Base-by-base conservation (phyloP, 75 land plant species). In the Adiantum capillusveneris region DNA sequence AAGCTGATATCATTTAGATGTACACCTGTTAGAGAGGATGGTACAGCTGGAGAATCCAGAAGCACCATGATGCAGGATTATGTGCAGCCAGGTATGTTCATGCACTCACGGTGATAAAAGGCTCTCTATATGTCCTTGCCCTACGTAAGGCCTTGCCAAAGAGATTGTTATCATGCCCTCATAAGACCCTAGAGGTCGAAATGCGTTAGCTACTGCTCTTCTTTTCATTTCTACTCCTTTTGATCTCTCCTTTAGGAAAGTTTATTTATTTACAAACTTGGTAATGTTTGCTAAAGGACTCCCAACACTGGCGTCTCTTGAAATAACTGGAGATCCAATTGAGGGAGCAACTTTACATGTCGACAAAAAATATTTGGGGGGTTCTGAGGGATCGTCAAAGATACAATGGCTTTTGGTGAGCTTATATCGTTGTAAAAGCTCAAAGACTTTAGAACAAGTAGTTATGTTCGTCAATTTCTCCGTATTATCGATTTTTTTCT, bases 351-450 rank as follows among this genome's bases (percentile, higher is more conserved):
- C 63, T 44, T 65, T 93, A 7, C 46, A 63, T 44, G 81, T 79
- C 25, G 86, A 83, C n/a, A 93, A 83, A 69, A 81, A 78, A 56
- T 93, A 93, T 30, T 93, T 95, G 88, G 98, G 98, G 50, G 98
- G 98, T 9, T 67, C 83, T 50, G 98, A 93, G 51, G 98, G 98
- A 11, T 55, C 75, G 17, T 93, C 94, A 57, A 70, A 81, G 58
- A 70, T 85, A 11, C 83, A 91, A 26, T 93, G 98, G 98, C 81
- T 85, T 44, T 62, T 90, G 87, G 96, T 90, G 7, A 22, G 67
- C 5, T 55, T 18, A 3, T 6, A 14, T 30, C 30, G 34, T 17
- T 39, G 9, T 34, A 58, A 1, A n/a, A 25, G 20, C 55, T 25
- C 24, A 53, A 5, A 25, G 55, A 53, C 28, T 25, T 13, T 26